These are phyloP conservation scores for Termitomyces sp. DNA, from an alignment of 768 basidiomycete genomes.

Conservation along the genomic window DNA sequence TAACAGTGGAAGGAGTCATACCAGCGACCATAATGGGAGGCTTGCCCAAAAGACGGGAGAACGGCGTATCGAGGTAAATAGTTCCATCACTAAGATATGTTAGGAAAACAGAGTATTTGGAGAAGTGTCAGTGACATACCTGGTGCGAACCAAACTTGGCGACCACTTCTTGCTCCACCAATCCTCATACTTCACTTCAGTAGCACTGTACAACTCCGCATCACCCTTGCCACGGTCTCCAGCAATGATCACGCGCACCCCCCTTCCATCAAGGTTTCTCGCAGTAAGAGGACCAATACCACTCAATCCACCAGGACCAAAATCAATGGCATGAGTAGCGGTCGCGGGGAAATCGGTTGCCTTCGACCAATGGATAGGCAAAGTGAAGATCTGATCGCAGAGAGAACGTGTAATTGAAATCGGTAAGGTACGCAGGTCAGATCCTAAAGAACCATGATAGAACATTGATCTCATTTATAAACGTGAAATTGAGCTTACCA, in stretches of 20 bases:
- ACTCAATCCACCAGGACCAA: slow-evolving; percentile 91
- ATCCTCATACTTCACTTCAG: slow-evolving; percentile 66
- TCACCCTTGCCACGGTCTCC: slow-evolving; percentile 90
- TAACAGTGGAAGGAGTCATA: slow-evolving; percentile 97
- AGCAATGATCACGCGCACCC: slow-evolving; percentile 82
- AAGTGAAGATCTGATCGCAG: slow-evolving; percentile 90
- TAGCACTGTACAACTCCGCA: slow-evolving; percentile 74
- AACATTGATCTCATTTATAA: background rate
- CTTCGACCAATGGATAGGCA: slow-evolving; percentile 88
- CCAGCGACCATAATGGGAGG: slow-evolving; percentile 99
- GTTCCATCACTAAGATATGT: slow-evolving; percentile 70
- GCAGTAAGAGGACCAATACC: slow-evolving; percentile 91
- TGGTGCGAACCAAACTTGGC: slow-evolving; percentile 83
- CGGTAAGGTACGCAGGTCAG: slow-evolving; percentile 69
- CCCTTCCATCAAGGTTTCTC: slow-evolving; percentile 88
- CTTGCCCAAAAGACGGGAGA: slow-evolving; percentile 94
- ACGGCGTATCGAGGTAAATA: slow-evolving; percentile 90
- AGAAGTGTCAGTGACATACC: slow-evolving; percentile 41
- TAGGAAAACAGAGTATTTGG: slow-evolving; percentile 3
- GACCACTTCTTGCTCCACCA: slow-evolving; percentile 92
- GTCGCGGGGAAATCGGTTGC: slow-evolving; percentile 87
- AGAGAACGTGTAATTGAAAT: slow-evolving; percentile 81
- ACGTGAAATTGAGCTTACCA: slow-evolving; percentile 45
- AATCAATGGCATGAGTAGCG: slow-evolving; percentile 94
- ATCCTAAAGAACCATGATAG: slow-evolving; percentile 40